A percentile compares a stretch with the other conserved stretches of the same genome.
Evolutionary conservation across 192 early-diverging fungal species (phyloP).

Genomic region (Dimargaris xerosporica): DNA sequence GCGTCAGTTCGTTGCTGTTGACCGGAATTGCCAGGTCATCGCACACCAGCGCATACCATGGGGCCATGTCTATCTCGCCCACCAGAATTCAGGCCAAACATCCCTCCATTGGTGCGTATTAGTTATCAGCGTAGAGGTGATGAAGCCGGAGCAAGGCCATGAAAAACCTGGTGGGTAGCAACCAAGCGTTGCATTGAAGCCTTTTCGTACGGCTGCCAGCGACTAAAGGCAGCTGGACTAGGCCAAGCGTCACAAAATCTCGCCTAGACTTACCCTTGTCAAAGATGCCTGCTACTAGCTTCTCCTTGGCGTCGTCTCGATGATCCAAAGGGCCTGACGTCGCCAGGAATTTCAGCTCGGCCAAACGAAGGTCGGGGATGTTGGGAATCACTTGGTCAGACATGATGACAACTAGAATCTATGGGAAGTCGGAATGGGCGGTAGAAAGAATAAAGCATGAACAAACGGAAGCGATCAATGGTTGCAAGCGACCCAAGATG

Average conservation of each 20-base stretch:
- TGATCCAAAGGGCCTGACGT: constrained; percentile 54
- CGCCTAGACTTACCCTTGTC: constrained; percentile 56
- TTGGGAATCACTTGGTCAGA: constrained; percentile 49
- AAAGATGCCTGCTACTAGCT: constrained; percentile 58
- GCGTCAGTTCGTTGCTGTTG: constrained; percentile 32
- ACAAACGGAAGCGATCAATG: too few species aligned
- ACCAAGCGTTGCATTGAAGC: not conserved
- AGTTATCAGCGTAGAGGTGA: not conserved
- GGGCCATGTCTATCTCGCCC: constrained; percentile 59
- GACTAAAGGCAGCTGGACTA: constrained; percentile 20
- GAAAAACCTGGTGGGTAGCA: not conserved
- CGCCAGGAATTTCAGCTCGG: constrained; percentile 68
- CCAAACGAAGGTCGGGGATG: constrained; percentile 79
- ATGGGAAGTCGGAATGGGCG: too few species aligned
- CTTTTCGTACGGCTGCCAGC: constrained; percentile 20
- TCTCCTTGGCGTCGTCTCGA: constrained; percentile 47
- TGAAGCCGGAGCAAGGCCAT: not conserved
- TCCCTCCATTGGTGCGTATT: not conserved
- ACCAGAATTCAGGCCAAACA: not conserved
- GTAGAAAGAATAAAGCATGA: too few species aligned
- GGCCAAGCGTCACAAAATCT: constrained; percentile 17
- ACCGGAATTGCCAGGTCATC: constrained; percentile 45
- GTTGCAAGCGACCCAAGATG: too few species aligned
- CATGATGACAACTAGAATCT: constrained; percentile 19
- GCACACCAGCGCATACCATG: constrained; percentile 49